Evolutionary conservation across 1,139 yeast genomes (phyloP).

Genomic region (Blastobotrys proliferans): DNA sequence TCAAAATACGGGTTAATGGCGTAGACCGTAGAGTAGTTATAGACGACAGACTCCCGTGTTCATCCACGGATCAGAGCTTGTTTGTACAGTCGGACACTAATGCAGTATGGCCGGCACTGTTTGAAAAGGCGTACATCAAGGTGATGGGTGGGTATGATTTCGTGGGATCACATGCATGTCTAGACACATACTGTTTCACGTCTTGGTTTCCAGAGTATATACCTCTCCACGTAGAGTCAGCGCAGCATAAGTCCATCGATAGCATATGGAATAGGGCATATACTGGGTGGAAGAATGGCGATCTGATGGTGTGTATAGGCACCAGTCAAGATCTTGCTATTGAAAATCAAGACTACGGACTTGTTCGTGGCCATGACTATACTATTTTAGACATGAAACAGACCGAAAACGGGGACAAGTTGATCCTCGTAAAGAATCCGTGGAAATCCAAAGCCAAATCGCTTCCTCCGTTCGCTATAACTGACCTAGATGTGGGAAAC

Average conservation of each 20-base stretch:
- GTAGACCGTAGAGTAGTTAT: constrained; percentile 47
- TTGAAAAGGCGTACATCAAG: constrained; percentile 74
- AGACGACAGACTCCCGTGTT: constrained; percentile 44
- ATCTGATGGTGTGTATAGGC: constrained; percentile 59
- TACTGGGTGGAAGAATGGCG: constrained; percentile 34
- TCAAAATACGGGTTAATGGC: constrained; percentile 57
- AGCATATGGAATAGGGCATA: constrained; percentile 37
- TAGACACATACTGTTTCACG: constrained; percentile 61
- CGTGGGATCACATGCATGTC: constrained; percentile 73
- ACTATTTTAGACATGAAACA: constrained; percentile 42
- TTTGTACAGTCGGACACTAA: constrained; percentile 37
- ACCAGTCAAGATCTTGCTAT: constrained; percentile 48
- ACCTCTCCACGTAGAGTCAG: constrained; percentile 15
- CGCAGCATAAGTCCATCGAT: constrained; percentile 23
- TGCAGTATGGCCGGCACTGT: constrained; percentile 60
- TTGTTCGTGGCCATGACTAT: constrained; percentile 69
- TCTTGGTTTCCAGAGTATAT: constrained; percentile 76
- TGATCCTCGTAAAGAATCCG: constrained; percentile 51
- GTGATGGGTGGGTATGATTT: constrained; percentile 63
- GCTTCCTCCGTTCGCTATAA: constrained; percentile 8
- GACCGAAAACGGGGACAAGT: constrained; percentile 23
- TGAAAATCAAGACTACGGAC: constrained; percentile 40
- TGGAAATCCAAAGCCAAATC: constrained; percentile 34
- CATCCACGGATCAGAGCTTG: constrained; percentile 23
- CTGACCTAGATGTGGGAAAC: constrained; percentile 12